These are phyloP conservation scores for Adansonia grandidieri DNA, from an alignment of 441 rosid genomes.

Conservation along the genomic window DNA sequence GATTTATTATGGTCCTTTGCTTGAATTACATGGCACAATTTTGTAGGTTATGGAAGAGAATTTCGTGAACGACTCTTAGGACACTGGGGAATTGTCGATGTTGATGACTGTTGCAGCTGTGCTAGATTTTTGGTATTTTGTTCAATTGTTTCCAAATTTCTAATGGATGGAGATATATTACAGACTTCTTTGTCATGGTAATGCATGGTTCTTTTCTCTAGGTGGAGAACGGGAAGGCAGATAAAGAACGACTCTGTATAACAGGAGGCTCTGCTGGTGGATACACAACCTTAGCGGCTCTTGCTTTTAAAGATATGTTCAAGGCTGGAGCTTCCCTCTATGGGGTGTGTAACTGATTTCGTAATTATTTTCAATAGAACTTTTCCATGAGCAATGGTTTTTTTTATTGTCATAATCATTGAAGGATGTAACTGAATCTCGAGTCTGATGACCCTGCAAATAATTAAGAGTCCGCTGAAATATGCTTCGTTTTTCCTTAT, in stretches of 20 bases:
- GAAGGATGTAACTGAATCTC: neutral
- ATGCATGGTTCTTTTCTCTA: slow-evolving; percentile 36
- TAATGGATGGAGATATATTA: neutral
- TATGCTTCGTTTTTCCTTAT: neutral
- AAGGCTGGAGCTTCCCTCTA: slow-evolving; percentile 91
- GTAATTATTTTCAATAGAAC: neutral
- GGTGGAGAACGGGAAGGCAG: slow-evolving; percentile 80
- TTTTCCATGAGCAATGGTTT: neutral
- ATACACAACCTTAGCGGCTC: slow-evolving; percentile 86
- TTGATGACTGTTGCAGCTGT: slow-evolving; percentile 90
- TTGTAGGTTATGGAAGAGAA: slow-evolving; percentile 89
- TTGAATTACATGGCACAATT: slow-evolving; percentile 16
- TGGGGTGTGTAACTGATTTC: slow-evolving; percentile 60
- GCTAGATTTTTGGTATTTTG: slow-evolving; percentile 74
- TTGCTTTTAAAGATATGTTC: slow-evolving; percentile 81
- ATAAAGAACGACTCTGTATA: slow-evolving; percentile 71
- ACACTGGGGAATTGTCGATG: slow-evolving; percentile 89
- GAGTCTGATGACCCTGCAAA: neutral
- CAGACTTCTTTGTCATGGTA: neutral
- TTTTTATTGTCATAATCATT: neutral
- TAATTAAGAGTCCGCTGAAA: neutral
- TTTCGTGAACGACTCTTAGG: slow-evolving; percentile 73
- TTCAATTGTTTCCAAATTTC: neutral
- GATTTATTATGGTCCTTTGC: slow-evolving; percentile 22
- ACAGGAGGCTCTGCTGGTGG: slow-evolving; percentile 98